phyloP scores from a whole-genome alignment of 495 filamentous ascomycete genomes.

The Barbatosphaeria neglecta region DNA sequence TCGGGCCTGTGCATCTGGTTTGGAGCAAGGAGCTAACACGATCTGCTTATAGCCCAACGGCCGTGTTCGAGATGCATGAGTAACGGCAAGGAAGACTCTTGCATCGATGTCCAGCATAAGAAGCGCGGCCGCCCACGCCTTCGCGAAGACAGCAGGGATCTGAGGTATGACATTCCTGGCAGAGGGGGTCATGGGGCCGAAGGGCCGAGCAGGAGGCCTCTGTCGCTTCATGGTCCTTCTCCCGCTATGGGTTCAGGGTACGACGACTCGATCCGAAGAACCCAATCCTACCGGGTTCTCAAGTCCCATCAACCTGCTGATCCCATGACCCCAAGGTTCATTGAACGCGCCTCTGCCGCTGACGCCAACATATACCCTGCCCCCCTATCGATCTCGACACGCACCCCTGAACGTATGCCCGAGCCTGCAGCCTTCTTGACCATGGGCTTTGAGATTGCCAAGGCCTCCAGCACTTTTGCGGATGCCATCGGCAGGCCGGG shows the following conservation, averaged over 20 bases:
- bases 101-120: constrained; percentile 91
- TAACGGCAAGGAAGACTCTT: constrained; percentile 67
- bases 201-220: constrained; percentile 29
- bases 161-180: constrained; percentile 36
- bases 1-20: too few relatives aligned
- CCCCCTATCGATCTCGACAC: constrained; percentile 28
- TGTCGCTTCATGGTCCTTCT: constrained; percentile 29
- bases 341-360: constrained; percentile 28
- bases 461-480: constrained; percentile 37
- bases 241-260: constrained; percentile 21
- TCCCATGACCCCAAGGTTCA: constrained; percentile 29
- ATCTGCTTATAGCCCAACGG: constrained; percentile 39
- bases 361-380: constrained; percentile 38
- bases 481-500: constrained; percentile 34
- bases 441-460: constrained; percentile 42
- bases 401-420: constrained; percentile 20
- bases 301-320: constrained; percentile 43
- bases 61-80: constrained; percentile 51
- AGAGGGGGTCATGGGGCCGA: constrained; percentile 33
- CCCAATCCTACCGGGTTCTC: constrained; percentile 43
- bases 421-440: constrained; percentile 44
- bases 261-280: constrained; percentile 37
- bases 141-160: constrained; percentile 65
- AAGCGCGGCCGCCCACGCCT: constrained; percentile 86
- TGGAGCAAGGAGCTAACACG: constrained; percentile 12